Evolutionary conservation across 306 rosid genomes (phyloP), one percentile per base, ranked within the genome.

Genomic region (Vicia faba): DNA sequence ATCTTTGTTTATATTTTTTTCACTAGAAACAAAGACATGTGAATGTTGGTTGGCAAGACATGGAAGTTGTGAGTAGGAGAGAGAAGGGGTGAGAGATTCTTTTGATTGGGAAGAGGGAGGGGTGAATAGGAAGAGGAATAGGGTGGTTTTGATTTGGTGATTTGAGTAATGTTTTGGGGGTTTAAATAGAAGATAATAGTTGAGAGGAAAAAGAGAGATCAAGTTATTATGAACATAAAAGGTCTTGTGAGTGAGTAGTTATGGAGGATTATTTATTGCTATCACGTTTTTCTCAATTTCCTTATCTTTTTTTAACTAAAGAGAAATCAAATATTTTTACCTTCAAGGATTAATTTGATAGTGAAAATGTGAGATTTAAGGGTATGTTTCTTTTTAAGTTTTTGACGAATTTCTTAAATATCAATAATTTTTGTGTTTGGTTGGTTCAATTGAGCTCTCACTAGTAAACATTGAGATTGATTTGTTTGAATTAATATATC

Each of bases 1-100:
- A 77, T 79, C 72, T 66, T 76, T 19, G 11, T 43, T 76, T 79
- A 64, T 71, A 80, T 61, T 66, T 78, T 78, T 78, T 79, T 61
- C 89, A 77, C 76, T 43, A 75, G 60, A 87, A 85, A 90, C 97
- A 82, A 79, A 81, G 84, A 77, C 97, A 87, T 86, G 97, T 90
- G 97, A 90, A 82, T 77, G 87, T 85, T 58, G 45, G 82, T 90
- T 90, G 97, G 88, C 86, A 65, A 77, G 80, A 70, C 57, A 62
- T 79, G 84, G 72, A 77, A 8, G 53, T 73, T 74, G 50, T 87
- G 95, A 43, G 88, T 83, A 82, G 86, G 96, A 84, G 51, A 84
- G 89, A 90, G 95, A 87, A 66, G 61, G 64, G 54, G 69, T 7
- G 5, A 78, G 5, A 76, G 74, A 79, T 83, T 74, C 74, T 51